phyloP scores from a whole-genome alignment of 495 filamentous ascomycete genomes.

The Trypethelium eluteriae region DNA sequence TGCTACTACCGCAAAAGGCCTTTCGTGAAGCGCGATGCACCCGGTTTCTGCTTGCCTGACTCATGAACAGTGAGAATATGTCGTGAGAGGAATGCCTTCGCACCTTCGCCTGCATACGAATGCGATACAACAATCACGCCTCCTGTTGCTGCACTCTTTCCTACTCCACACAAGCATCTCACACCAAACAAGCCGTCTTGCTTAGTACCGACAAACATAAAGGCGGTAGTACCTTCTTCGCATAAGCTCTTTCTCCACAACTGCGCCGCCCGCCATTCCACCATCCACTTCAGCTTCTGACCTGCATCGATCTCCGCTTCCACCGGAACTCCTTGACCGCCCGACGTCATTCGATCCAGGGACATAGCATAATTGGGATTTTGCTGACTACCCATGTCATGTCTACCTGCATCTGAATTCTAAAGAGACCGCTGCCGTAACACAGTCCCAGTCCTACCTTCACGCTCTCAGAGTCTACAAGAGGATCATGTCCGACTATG shows the following conservation, averaged over 20 bases:
- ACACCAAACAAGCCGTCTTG: neutral
- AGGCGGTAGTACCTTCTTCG: neutral
- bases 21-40: slow-evolving; percentile 8
- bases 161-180: neutral
- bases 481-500: slow-evolving; percentile 20
- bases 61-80: neutral
- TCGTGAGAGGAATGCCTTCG: neutral
- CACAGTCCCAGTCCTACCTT: neutral
- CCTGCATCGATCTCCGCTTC: neutral
- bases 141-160: neutral
- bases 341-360: neutral
- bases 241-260: neutral
- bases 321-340: neutral
- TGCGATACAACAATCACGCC: neutral
- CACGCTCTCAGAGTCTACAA: neutral
- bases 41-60: neutral
- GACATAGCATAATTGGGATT: too few relatives aligned
- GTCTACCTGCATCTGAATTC: neutral
- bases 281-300: slow-evolving; percentile 9
- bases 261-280: neutral
- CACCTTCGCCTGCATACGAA: neutral
- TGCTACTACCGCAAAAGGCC: neutral
- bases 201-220: neutral
- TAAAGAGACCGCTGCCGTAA: neutral
- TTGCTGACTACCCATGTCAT: neutral